Evolutionary conservation across 208 protist genomes (phyloP), one percentile per base, ranked within the genome.

Genomic region (Crithidia brevicula): DNA sequence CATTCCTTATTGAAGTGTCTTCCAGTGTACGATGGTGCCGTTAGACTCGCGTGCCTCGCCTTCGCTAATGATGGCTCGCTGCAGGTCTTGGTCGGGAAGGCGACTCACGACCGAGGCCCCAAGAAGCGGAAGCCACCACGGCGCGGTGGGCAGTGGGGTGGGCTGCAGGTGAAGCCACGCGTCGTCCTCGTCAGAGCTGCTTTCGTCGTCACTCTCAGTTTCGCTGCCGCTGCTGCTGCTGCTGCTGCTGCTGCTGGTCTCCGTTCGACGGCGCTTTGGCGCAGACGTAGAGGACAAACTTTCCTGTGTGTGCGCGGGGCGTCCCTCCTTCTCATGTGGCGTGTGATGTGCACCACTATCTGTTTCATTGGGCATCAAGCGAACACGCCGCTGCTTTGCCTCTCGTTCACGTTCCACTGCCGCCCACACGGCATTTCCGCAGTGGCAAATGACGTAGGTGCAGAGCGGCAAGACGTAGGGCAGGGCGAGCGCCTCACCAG

Each of bases 121-220:
- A 8, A 91, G n/a, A 9, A 91, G 38, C 42, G 83, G 74, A 1
- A 88, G 46, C 73, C 74, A 69, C 83, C 83, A 89, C 8, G 87
- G 83, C 5, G 68, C 50, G 7, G 74, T 52, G 31, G 66, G 62
- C 3, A 90, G 43, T 13, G 83, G 77, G 7, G 66, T 58, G 6
- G 61, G 69, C 50, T 87, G 82, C 31, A 79, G 18, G 6, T 62
- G 42, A 3, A 87, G 53, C 72, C 71, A 72, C 11, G 54, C 2
- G 33, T 72, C 63, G 23, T 70, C 47, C 3, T 70, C 74, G 62
- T 49, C 50, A 1, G 68, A 47, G 25, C 77, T 64, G 13, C 58
- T 67, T 11, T 61, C 57, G 2, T 27, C 45, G 18, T 45, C 42
- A 18, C 56, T 58, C 9, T 31, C 45, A 4, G 15, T 20, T 18